Evolutionary conservation across 805 yeast species (phyloP).

Genomic region (Maudiozyma turicensis): DNA sequence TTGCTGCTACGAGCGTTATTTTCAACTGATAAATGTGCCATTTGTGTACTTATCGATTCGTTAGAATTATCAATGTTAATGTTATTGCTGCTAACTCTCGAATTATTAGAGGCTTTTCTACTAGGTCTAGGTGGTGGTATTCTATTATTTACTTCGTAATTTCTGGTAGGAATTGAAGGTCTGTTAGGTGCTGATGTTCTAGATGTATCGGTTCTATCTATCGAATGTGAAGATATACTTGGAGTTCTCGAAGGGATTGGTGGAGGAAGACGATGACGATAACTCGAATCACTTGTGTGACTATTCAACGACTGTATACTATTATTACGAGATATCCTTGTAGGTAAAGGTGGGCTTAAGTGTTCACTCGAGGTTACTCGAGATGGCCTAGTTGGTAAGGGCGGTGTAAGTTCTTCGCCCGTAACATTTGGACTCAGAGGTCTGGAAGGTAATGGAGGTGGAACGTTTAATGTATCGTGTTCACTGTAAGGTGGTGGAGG

Average conservation of each 20-base stretch:
- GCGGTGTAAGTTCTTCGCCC: background rate
- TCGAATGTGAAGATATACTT: background rate
- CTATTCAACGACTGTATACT: background rate
- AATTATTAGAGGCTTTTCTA: too few species aligned
- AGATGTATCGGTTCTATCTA: background rate
- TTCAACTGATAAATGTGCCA: background rate
- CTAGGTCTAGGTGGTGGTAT: background rate
- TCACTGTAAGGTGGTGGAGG: slow-evolving; percentile 12
- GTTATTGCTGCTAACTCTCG: too few species aligned
- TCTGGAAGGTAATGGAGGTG: background rate
- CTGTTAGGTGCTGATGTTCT: background rate
- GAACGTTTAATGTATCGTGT: slow-evolving; percentile 1
- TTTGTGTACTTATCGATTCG: background rate
- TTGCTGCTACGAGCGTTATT: background rate
- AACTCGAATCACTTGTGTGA: background rate
- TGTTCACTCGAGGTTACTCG: background rate
- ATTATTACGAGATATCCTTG: background rate
- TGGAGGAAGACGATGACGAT: background rate
- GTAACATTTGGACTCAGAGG: background rate
- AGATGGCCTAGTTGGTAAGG: background rate
- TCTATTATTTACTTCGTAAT: background rate
- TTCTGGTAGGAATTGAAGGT: slow-evolving; percentile 4
- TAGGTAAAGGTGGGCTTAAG: background rate
- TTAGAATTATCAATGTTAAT: background rate
- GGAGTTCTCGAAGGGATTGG: slow-evolving; percentile 6